Conservation (phyloP, 129 eudicot species). For the Calendula officinalis region DNA sequence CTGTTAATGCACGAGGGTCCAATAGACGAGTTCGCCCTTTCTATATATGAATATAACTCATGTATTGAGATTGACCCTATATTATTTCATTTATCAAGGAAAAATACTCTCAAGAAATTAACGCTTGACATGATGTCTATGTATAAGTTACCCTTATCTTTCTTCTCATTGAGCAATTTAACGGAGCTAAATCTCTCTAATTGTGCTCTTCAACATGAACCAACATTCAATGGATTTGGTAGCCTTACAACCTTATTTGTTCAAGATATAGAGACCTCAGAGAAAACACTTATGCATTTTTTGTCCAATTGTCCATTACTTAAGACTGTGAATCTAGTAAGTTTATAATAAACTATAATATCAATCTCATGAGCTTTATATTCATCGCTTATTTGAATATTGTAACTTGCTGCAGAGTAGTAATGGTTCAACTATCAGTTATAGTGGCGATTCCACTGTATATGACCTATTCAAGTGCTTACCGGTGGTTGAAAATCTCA, state of each 20-base stretch:
- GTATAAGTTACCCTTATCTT: too few species aligned
- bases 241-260: conserved; percentile 1
- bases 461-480: not conserved
- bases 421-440: not conserved
- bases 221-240: not conserved
- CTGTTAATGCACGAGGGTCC: conserved; percentile 1
- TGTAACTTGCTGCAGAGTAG: not conserved
- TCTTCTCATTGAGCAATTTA: too few species aligned
- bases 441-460: not conserved
- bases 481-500: not conserved
- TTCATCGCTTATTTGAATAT: not conserved
- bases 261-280: not conserved
- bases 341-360: not conserved
- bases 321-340: not conserved
- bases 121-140: not conserved
- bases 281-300: not conserved
- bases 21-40: not conserved
- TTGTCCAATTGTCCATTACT: not conserved
- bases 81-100: not conserved
- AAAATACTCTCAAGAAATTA: not conserved
- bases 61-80: not conserved
- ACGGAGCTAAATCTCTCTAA: not conserved
- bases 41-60: not conserved
- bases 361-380: not conserved
- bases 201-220: not conserved